Conservation (phyloP, 768 basidiomycete species). For the Fistulinella prunicolor region DNA sequence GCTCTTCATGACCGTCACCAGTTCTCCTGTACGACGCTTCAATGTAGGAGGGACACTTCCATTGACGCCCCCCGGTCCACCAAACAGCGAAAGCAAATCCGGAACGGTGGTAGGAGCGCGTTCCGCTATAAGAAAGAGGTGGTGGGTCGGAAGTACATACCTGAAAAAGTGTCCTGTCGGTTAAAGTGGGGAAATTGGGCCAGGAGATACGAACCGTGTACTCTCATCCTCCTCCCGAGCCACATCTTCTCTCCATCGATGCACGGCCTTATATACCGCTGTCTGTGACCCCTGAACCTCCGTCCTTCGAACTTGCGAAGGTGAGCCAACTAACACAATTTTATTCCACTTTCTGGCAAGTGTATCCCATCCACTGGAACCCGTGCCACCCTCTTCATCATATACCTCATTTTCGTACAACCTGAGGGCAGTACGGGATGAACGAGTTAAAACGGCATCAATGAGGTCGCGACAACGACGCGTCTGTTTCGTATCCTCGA, state of each 20-base stretch:
- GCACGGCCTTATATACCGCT: constrained; percentile 67
- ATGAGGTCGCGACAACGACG: constrained; percentile 43
- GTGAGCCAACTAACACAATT: constrained; percentile 34
- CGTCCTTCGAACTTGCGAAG: constrained; percentile 31
- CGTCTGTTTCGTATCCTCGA: background rate
- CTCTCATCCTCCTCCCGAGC: constrained; percentile 89
- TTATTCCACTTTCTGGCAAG: constrained; percentile 86
- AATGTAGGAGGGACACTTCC: constrained; percentile 59
- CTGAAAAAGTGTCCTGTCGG: constrained; percentile 31
- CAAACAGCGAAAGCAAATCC: constrained; percentile 57
- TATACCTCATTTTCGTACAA: constrained; percentile 69
- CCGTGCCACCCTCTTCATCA: constrained; percentile 60
- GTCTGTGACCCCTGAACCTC: constrained; percentile 43
- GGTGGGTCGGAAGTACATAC: constrained; percentile 74
- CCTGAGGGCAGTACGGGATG: constrained; percentile 72
- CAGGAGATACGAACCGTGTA: constrained; percentile 50
- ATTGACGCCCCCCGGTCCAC: constrained; percentile 16
- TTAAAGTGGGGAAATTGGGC: background rate
- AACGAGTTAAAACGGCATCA: constrained; percentile 64
- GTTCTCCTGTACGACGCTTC: constrained; percentile 57
- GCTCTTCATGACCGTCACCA: constrained; percentile 58
- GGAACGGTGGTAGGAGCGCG: constrained; percentile 64
- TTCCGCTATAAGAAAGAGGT: constrained; percentile 71
- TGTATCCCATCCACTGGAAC: constrained; percentile 72
- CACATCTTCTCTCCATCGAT: constrained; percentile 78